A percentile compares a stretch with the other conserved stretches of the same genome.
These are phyloP conservation scores for Cenchrus purpureus DNA, from an alignment of 176 grass and related monocot species.

Conservation along the genomic window DNA sequence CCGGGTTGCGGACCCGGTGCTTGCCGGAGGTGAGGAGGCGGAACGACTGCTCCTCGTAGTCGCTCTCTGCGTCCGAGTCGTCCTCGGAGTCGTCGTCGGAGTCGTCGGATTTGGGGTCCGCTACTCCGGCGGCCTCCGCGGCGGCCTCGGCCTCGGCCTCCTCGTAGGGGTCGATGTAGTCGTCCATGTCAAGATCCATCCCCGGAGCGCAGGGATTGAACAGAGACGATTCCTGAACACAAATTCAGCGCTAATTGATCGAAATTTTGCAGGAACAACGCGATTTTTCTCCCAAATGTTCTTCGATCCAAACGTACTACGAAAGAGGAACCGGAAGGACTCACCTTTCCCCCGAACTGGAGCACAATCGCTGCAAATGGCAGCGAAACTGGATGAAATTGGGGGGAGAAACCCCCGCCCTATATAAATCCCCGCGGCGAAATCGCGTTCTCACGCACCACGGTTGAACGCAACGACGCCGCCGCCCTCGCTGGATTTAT, in stretches of 20 bases:
- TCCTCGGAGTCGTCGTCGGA: conserved; percentile 49
- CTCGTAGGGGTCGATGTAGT: conserved; percentile 62
- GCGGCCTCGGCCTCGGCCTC: conserved; percentile 54
- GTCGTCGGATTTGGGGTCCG: not conserved
- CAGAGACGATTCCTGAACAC: not conserved
- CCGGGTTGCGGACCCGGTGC: conserved; percentile 70
- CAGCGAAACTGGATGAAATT: not conserved
- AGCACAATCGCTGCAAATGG: not conserved
- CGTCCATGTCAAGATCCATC: conserved; percentile 51
- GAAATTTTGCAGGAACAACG: not conserved
- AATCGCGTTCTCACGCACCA: not conserved
- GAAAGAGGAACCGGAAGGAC: not conserved
- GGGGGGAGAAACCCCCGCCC: not conserved
- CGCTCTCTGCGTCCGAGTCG: conserved; percentile 61
- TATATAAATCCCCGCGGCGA: not conserved
- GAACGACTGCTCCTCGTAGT: conserved; percentile 65
- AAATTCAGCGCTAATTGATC: not conserved
- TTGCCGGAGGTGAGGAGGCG: conserved; percentile 61
- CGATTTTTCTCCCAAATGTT: not conserved
- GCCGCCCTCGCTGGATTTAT: not conserved
- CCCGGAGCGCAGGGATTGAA: not conserved
- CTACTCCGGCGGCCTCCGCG: conserved; percentile 50
- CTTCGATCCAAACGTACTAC: not conserved
- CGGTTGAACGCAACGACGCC: not conserved
- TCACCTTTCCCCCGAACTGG: not conserved